Percentiles rank a stretch among this genome's conserved stretches.
phyloP scores from a whole-genome alignment of 495 filamentous ascomycete genomes.

The Aspergillus funiculosus region DNA sequence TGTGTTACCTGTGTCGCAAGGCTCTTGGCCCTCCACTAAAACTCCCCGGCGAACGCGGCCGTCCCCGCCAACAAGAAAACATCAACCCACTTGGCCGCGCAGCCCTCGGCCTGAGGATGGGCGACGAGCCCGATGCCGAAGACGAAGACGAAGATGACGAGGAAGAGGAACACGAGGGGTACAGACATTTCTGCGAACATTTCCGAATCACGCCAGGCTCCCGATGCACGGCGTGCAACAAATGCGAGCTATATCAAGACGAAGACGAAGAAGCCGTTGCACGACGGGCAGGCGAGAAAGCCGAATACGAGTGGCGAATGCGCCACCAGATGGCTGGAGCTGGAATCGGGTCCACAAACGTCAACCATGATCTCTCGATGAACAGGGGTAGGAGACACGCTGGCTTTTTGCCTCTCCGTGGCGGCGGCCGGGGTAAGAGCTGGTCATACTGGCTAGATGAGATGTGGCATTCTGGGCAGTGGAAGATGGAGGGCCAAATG shows the following conservation, averaged over 20 bases:
- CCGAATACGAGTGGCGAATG: slow-evolving; percentile 75
- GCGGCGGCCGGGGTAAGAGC: slow-evolving; percentile 14
- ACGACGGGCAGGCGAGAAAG: slow-evolving; percentile 65
- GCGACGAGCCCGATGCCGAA: slow-evolving; percentile 14
- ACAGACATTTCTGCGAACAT: slow-evolving; percentile 91
- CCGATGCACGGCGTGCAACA: slow-evolving; percentile 69
- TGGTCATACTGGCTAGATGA: slow-evolving; percentile 37
- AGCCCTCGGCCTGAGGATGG: slow-evolving; percentile 4
- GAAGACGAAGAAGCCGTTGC: slow-evolving; percentile 82
- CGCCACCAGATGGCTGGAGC: slow-evolving; percentile 46
- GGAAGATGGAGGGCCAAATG: slow-evolving; percentile 41
- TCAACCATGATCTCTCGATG: slow-evolving; percentile 35
- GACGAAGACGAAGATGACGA: slow-evolving; percentile 22
- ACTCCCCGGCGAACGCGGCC: slow-evolving; percentile 1
- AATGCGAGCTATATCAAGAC: slow-evolving; percentile 82
- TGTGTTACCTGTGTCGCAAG: slow-evolving; percentile 87
- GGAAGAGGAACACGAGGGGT: slow-evolving; percentile 57
- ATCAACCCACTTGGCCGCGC: slow-evolving; percentile 12
- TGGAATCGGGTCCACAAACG: slow-evolving; percentile 21
- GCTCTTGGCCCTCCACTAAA: slow-evolving; percentile 33
- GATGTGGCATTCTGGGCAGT: slow-evolving; percentile 35
- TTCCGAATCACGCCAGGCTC: slow-evolving; percentile 69
- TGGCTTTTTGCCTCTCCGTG: too few species aligned
- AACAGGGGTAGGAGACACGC: slow-evolving; percentile 11
- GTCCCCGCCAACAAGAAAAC: slow-evolving; percentile 19